Percentiles rank a stretch among this genome's conserved stretches.
phyloP scores from a whole-genome alignment of 371 early-diverging fungal genomes.

The Mucor racemosus region DNA sequence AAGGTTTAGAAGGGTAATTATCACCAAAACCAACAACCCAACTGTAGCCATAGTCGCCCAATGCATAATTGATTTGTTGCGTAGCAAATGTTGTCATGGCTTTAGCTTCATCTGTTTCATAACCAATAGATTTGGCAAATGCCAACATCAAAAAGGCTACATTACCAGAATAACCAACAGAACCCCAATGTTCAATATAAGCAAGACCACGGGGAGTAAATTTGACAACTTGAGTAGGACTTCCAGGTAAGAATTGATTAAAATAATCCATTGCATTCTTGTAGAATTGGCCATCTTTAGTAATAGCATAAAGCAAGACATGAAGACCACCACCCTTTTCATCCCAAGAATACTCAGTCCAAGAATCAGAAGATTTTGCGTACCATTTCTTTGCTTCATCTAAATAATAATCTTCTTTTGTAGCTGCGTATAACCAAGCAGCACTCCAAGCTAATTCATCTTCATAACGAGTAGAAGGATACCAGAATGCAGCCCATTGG shows the following conservation, averaged over 20 bases:
- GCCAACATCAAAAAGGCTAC: conserved; percentile 58
- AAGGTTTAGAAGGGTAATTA: conserved; percentile 56
- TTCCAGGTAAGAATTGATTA: conserved; percentile 49
- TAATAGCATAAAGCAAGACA: conserved; percentile 50
- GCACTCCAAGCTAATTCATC: conserved; percentile 61
- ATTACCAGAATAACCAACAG: conserved; percentile 59
- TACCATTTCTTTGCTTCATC: conserved; percentile 54
- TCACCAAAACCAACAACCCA: conserved; percentile 65
- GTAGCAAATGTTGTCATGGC: conserved; percentile 51
- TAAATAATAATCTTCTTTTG: conserved; percentile 43
- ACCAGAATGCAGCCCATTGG: conserved; percentile 61
- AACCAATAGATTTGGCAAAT: conserved; percentile 51
- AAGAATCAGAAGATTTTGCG: conserved; percentile 28
- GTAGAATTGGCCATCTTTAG: conserved; percentile 52
- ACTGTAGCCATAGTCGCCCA: conserved; percentile 62
- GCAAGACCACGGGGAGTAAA: conserved; percentile 64
- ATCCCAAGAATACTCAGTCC: conserved; percentile 62
- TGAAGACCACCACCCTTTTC: conserved; percentile 57
- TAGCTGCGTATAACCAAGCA: conserved; percentile 59
- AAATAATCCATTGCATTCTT: conserved; percentile 55
- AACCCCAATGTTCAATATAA: conserved; percentile 62
- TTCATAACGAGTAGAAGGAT: conserved; percentile 52
- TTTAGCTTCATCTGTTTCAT: conserved; percentile 34
- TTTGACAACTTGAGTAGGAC: conserved; percentile 44
- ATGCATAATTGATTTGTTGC: conserved; percentile 64